Evolutionary conservation across 1,139 yeast genomes (phyloP).

Genomic region (Yamadazyma blattariae): DNA sequence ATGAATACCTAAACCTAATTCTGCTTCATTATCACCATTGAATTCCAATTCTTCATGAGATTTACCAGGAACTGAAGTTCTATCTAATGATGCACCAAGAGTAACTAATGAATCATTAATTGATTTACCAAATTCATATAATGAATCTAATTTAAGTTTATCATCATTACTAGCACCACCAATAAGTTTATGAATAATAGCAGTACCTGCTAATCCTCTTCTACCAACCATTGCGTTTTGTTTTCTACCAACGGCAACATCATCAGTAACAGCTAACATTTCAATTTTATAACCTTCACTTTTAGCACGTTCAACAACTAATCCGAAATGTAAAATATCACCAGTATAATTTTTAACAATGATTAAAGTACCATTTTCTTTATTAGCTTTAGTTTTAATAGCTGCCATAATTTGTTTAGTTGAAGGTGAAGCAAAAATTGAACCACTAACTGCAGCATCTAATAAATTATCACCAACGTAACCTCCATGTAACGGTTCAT

Average conservation of each 20-base stretch:
- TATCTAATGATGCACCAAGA: slow-evolving; percentile 85
- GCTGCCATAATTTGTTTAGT: slow-evolving; percentile 83
- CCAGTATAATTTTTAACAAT: slow-evolving; percentile 93
- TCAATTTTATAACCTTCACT: slow-evolving; percentile 71
- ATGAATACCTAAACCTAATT: slow-evolving; percentile 94
- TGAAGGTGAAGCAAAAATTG: slow-evolving; percentile 88
- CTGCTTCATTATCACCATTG: slow-evolving; percentile 58
- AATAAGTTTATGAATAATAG: slow-evolving; percentile 77
- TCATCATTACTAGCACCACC: slow-evolving; percentile 61
- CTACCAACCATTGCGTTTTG: slow-evolving; percentile 91
- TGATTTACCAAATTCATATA: slow-evolving; percentile 56
- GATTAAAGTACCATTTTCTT: slow-evolving; percentile 60
- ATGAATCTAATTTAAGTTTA: slow-evolving; percentile 20
- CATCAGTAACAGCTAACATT: slow-evolving; percentile 77
- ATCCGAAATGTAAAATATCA: slow-evolving; percentile 86
- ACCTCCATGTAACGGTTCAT: slow-evolving; percentile 92
- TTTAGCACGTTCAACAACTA: slow-evolving; percentile 85
- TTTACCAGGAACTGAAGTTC: slow-evolving; percentile 86
- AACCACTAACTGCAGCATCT: slow-evolving; percentile 87
- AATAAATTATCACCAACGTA: slow-evolving; percentile 80
- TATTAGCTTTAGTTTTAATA: slow-evolving; percentile 55
- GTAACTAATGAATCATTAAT: slow-evolving; percentile 72
- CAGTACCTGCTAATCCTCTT: slow-evolving; percentile 90
- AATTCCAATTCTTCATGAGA: slow-evolving; percentile 46
- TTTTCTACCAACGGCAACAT: slow-evolving; percentile 85